Evolutionary conservation across 805 yeast genomes (phyloP).

Genomic region (Candida verbasci): DNA sequence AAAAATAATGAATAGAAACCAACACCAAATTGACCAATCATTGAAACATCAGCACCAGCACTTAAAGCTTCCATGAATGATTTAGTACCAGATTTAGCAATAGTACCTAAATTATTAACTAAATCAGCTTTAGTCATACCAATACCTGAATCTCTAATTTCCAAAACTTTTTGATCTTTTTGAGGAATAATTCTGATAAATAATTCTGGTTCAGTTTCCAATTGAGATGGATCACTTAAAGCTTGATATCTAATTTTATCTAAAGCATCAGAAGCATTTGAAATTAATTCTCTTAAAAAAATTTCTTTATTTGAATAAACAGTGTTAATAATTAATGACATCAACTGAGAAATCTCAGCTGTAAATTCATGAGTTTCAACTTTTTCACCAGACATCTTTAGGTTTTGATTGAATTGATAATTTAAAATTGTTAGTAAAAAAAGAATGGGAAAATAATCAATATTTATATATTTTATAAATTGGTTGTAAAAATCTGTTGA

Average conservation of each 20-base stretch:
- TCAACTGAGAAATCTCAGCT: conserved; percentile 99
- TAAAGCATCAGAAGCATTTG: conserved; percentile 98
- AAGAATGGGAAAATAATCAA: conserved; percentile 1
- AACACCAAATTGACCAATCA: conserved; percentile 99
- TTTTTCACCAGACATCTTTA: conserved; percentile 50
- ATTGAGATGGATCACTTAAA: conserved; percentile 81
- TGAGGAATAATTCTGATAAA: conserved; percentile 96
- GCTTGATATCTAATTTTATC: conserved; percentile 98
- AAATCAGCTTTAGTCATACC: conserved; percentile 99
- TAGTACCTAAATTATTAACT: conserved; percentile 98
- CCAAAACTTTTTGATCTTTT: conserved; percentile 90
- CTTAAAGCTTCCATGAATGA: conserved; percentile 99
- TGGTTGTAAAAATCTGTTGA: conserved; percentile 1
- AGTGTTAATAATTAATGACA: conserved; percentile 99
- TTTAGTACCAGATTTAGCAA: conserved; percentile 99
- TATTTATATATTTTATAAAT: neutral
- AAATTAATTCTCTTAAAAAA: conserved; percentile 96
- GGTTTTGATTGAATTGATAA: too few relatives aligned
- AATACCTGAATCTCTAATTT: conserved; percentile 98
- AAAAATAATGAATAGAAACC: conserved; percentile 99
- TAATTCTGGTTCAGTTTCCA: conserved; percentile 93
- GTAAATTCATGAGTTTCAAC: conserved; percentile 93
- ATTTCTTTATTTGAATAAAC: conserved; percentile 99
- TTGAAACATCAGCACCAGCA: conserved; percentile 99
- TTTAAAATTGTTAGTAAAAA: too few relatives aligned